A percentile compares a stretch with the other conserved stretches of the same genome.
Conservation (phyloP, 352 stramenopile genomes). For the Hyaloperonospora brassicae region DNA sequence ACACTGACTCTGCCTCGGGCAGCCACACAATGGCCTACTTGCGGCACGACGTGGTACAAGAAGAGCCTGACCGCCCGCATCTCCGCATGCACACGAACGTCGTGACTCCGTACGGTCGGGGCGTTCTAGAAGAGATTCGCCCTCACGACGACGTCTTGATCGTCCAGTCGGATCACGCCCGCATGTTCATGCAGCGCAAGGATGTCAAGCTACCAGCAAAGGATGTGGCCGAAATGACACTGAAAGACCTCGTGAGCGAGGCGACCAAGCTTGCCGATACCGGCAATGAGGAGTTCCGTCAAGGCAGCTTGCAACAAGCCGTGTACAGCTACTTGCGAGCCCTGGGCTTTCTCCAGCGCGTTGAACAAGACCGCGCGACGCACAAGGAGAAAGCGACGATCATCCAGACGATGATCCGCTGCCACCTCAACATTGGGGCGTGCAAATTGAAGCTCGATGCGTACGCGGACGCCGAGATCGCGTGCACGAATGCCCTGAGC, state of each 20-base stretch:
- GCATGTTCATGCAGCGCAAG: conserved; percentile 76
- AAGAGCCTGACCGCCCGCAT: conserved; percentile 56
- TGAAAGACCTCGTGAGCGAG: conserved; percentile 64
- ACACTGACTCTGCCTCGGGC: conserved; percentile 48
- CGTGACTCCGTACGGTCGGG: conserved; percentile 58
- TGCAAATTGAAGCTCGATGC: conserved; percentile 75
- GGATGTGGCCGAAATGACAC: conserved; percentile 62
- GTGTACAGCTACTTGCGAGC: conserved; percentile 71
- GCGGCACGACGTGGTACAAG: conserved; percentile 50
- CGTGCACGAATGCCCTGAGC: conserved; percentile 74
- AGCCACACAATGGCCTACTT: conserved; percentile 63
- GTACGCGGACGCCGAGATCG: conserved; percentile 63
- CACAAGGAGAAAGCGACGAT: conserved; percentile 84
- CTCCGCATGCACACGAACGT: conserved; percentile 79
- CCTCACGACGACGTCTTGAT: conserved; percentile 55
- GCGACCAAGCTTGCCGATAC: conserved; percentile 56
- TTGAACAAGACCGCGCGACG: conserved; percentile 64
- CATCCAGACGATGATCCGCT: conserved; percentile 85
- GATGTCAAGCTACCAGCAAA: conserved; percentile 63
- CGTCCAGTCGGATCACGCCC: conserved; percentile 53
- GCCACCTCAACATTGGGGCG: conserved; percentile 77
- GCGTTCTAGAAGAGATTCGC: conserved; percentile 60
- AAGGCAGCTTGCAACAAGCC: conserved; percentile 49
- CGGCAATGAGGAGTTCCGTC: conserved; percentile 67
- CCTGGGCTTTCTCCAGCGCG: conserved; percentile 61